phyloP scores from a whole-genome alignment of 805 yeast species.

The Spathaspora sp. region DNA sequence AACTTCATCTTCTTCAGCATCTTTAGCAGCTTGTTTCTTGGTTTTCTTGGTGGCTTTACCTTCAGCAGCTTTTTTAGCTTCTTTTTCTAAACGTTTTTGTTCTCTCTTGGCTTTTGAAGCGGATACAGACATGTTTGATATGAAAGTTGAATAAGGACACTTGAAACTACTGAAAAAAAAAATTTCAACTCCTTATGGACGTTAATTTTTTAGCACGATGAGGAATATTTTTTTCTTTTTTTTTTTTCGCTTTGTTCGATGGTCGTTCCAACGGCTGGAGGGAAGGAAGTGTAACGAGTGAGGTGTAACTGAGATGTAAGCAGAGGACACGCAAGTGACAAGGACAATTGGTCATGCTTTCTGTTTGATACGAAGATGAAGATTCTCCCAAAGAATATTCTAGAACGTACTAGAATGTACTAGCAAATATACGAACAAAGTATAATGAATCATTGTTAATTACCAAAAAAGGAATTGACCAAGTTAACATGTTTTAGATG shows the following conservation, averaged over 20 bases:
- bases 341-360: too few relatives aligned
- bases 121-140: slow-evolving; percentile 62
- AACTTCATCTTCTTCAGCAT: slow-evolving; percentile 47
- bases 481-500: background rate
- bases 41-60: slow-evolving; percentile 71
- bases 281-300: too few relatives aligned
- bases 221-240: background rate
- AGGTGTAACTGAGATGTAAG: too few relatives aligned
- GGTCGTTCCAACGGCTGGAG: too few relatives aligned
- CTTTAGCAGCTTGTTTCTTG: slow-evolving; percentile 53
- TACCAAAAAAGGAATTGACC: too few relatives aligned
- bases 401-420: too few relatives aligned
- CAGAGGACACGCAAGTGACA: too few relatives aligned
- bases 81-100: slow-evolving; percentile 76
- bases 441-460: too few relatives aligned
- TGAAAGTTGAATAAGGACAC: background rate
- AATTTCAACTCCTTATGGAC: slow-evolving; percentile 1
- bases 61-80: slow-evolving; percentile 50
- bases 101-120: slow-evolving; percentile 98
- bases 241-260: background rate
- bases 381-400: too few relatives aligned
- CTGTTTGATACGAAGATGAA: too few relatives aligned
- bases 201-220: background rate
- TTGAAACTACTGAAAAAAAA: background rate
- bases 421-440: too few relatives aligned